Evolutionary conservation across 2,329 filamentous ascomycete genomes (phyloP), one percentile per base, ranked within the genome.

Genomic region (Aspergillus texensis): DNA sequence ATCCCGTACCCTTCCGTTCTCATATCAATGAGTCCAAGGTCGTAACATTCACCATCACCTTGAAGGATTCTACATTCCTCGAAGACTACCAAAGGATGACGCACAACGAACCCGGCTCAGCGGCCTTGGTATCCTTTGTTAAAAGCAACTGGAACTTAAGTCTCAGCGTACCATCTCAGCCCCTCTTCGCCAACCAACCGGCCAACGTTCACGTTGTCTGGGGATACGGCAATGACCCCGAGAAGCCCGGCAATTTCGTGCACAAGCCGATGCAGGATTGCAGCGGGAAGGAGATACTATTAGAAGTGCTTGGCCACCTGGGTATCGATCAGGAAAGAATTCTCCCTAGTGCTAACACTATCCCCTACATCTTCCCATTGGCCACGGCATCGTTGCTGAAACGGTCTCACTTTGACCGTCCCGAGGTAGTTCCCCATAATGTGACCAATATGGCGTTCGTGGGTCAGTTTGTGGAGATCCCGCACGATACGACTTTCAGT

Each of bases 231-330:
- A 70, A 80, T 24, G 73, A 76, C 39, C 75, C 76, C 1, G 69
- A 72, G 2, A 62, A 67, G 52, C 62, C 66, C 2, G 79, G 79
- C 19, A 74, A 78, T 62, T 79, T 71, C 61, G 70, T 79, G 46
- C 70, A 76, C 58, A 81, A 80, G 65, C 69, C 74, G 6, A 79
- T 80, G 77, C 65, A 68, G 19, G 72, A 75, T n/a, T 80, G 78
- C 64, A 74, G 74, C 1, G 79, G 78, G 5, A 67, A 72, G 58
- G 78, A 81, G 64, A 77, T 80, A 62, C 66, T 77, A 11, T 67
- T 63, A 30, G 78, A 80, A 64, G 68, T 77, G 57, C 72, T 80
- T 21, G 71, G 70, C 45, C 78, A 80, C 62, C 64, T 80, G 14
- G 70, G 73, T 26, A 73, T 78, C 36, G 74, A 75, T 3, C 26